These are phyloP conservation scores for Euphorbia celastroides DNA, from an alignment of 441 rosid genomes.

Conservation along the genomic window DNA sequence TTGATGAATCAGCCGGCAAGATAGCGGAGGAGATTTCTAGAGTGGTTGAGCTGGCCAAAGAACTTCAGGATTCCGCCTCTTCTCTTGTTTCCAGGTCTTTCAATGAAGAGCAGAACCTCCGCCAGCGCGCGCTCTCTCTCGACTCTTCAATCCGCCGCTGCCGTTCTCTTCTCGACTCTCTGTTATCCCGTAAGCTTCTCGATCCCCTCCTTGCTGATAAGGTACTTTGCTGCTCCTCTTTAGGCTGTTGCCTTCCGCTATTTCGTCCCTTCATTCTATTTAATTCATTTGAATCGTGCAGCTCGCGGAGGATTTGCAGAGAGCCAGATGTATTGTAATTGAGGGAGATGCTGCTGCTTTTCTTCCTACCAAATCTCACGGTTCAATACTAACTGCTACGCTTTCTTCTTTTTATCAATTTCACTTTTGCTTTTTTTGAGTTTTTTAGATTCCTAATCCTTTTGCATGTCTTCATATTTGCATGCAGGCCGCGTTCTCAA, in stretches of 20 bases:
- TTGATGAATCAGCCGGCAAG: conserved; percentile 31
- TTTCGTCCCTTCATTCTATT: background rate
- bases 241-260: conserved; percentile 9
- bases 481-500: conserved; percentile 64
- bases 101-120: conserved; percentile 64
- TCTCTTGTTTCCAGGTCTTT: conserved; percentile 48
- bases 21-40: conserved; percentile 66
- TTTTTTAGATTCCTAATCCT: background rate
- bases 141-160: conserved; percentile 75
- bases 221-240: conserved; percentile 25
- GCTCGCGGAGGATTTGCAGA: conserved; percentile 83
- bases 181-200: conserved; percentile 37
- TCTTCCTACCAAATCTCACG: conserved; percentile 70
- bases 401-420: background rate
- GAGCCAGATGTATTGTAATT: conserved; percentile 53
- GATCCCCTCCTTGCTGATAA: conserved; percentile 59
- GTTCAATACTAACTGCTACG: conserved; percentile 27
- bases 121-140: conserved; percentile 59
- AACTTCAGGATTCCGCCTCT: conserved; percentile 74
- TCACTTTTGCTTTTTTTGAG: background rate
- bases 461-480: background rate
- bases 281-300: conserved; percentile 11
- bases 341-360: conserved; percentile 87
- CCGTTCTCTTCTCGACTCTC: conserved; percentile 39
- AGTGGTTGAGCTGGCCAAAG: conserved; percentile 64